Percentiles rank a stretch among this genome's conserved stretches.
Conservation (phyloP, 2,329 filamentous ascomycete genomes). For the Neofusicoccum ribis region DNA sequence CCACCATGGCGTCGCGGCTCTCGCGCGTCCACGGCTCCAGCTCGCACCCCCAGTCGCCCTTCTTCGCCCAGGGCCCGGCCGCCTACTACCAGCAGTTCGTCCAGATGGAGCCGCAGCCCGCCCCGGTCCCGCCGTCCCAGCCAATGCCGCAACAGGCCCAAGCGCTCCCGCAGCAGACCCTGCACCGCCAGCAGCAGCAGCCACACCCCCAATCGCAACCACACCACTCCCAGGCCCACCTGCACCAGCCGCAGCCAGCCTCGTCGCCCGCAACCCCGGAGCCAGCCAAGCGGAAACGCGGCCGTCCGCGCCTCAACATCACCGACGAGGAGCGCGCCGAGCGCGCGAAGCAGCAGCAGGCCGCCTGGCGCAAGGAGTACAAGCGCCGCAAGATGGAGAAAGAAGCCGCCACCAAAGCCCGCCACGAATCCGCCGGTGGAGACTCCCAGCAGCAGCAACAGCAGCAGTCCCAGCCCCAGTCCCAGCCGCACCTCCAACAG, state of each 20-base stretch:
- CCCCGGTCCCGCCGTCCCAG: background rate
- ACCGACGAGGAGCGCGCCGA: slow-evolving; percentile 17
- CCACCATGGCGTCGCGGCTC: slow-evolving; percentile 12
- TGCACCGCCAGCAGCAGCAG: background rate
- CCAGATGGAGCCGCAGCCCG: background rate
- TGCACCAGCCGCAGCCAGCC: background rate
- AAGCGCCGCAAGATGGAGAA: background rate
- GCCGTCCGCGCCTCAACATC: slow-evolving; percentile 19
- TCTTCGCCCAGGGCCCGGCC: slow-evolving; percentile 2
- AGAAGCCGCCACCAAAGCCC: slow-evolving; percentile 55
- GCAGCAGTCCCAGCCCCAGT: background rate
- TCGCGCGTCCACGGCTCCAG: background rate
- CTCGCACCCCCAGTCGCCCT: background rate
- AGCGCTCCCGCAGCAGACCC: background rate
- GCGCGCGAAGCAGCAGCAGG: slow-evolving; percentile 15
- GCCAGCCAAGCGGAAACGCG: slow-evolving; percentile 15
- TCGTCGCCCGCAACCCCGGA: background rate
- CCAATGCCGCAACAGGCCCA: background rate
- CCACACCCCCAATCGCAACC: background rate
- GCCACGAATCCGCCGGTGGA: slow-evolving; percentile 41
- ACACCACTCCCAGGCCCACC: too few relatives aligned
- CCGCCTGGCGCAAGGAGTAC: slow-evolving; percentile 17
- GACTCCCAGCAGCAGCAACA: background rate
- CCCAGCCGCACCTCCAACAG: background rate
- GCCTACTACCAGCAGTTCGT: slow-evolving; percentile 1